phyloP scores from a whole-genome alignment of 2,329 filamentous ascomycete genomes.

The Cladophialophora psammophila region DNA sequence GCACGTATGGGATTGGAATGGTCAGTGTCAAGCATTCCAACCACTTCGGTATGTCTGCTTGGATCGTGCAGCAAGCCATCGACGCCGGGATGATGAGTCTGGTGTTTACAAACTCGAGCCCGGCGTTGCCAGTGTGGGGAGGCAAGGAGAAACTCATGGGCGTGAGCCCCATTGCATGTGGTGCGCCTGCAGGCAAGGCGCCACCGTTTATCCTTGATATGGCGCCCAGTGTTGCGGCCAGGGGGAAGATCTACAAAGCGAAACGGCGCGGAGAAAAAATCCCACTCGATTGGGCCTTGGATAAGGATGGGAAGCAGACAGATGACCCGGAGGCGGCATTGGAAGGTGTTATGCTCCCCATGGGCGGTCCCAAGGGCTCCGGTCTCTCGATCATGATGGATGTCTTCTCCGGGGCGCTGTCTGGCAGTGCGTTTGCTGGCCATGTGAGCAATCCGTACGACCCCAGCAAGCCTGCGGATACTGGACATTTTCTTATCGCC shows the following conservation, averaged over 20 bases:
- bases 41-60: slow-evolving; percentile 84
- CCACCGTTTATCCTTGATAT: slow-evolving; percentile 65
- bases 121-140: slow-evolving; percentile 75
- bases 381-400: slow-evolving; percentile 86
- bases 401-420: slow-evolving; percentile 79
- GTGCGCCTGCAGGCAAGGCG: slow-evolving; percentile 69
- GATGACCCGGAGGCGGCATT: slow-evolving; percentile 75
- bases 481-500: slow-evolving; percentile 76
- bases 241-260: slow-evolving; percentile 57
- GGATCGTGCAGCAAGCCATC: slow-evolving; percentile 78
- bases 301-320: slow-evolving; percentile 72
- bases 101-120: slow-evolving; percentile 75
- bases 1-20: slow-evolving; percentile 74
- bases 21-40: slow-evolving; percentile 78
- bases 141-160: slow-evolving; percentile 73
- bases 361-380: slow-evolving; percentile 84
- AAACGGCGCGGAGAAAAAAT: slow-evolving; percentile 52
- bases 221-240: slow-evolving; percentile 55
- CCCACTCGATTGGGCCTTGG: slow-evolving; percentile 72
- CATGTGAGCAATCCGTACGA: slow-evolving; percentile 80
- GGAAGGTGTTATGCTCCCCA: slow-evolving; percentile 81
- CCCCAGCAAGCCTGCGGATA: slow-evolving; percentile 70
- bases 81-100: slow-evolving; percentile 74
- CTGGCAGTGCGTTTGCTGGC: slow-evolving; percentile 79
- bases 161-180: slow-evolving; percentile 75